Conservation (phyloP, 148 eudicot genomes). For the Dianthus caryophyllus region DNA sequence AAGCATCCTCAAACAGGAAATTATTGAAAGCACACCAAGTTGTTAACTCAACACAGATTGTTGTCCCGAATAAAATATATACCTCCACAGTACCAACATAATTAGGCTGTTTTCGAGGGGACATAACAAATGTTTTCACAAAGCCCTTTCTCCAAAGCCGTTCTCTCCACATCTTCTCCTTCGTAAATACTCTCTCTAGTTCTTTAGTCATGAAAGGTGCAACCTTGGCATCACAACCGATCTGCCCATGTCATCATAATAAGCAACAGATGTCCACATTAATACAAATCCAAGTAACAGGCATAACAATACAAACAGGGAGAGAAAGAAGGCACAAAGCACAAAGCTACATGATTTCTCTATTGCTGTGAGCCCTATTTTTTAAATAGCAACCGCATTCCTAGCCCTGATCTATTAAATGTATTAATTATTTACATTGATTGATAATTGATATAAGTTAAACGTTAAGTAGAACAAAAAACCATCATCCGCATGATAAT, state of each 20-base stretch:
- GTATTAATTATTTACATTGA: too few species aligned
- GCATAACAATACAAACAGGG: not conserved
- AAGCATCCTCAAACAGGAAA: not conserved
- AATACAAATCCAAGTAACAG: slow-evolving; percentile 1
- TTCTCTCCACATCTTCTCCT: slow-evolving; percentile 83
- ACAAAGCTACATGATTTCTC: not conserved
- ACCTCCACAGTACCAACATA: slow-evolving; percentile 96
- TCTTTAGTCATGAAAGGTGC: slow-evolving; percentile 69
- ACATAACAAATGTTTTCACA: slow-evolving; percentile 64
- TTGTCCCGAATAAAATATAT: slow-evolving; percentile 4
- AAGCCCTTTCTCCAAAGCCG: slow-evolving; percentile 89
- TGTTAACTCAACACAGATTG: not conserved
- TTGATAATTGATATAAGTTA: not conserved
- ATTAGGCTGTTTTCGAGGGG: slow-evolving; percentile 66
- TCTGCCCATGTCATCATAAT: slow-evolving; percentile 46
- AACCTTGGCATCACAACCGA: slow-evolving; percentile 60
- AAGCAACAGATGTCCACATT: not conserved
- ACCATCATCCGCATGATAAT: not conserved
- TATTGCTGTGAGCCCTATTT: not conserved
- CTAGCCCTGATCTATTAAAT: not conserved
- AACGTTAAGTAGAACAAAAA: not conserved
- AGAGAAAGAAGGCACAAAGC: slow-evolving; percentile 15
- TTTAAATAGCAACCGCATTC: not conserved
- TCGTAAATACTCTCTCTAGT: slow-evolving; percentile 56
- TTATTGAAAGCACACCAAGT: not conserved